These are phyloP conservation scores for Penicilliopsis zonata DNA, from an alignment of 495 filamentous ascomycete species.

Conservation along the genomic window DNA sequence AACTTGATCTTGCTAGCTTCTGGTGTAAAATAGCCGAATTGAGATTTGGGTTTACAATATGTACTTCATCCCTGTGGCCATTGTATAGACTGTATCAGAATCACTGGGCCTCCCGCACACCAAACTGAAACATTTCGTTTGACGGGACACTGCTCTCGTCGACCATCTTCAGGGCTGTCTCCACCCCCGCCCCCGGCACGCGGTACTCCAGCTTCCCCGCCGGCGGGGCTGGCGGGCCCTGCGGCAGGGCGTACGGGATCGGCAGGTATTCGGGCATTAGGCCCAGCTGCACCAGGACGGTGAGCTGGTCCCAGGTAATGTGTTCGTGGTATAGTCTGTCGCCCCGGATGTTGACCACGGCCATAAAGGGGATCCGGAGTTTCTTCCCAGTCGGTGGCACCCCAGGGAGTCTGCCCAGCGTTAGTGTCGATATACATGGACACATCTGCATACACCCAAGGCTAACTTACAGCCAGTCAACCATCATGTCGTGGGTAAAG, in stretches of 20 bases:
- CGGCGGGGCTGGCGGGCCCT: slow-evolving; percentile 18
- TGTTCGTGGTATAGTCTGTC: slow-evolving; percentile 71
- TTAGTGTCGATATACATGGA: slow-evolving; percentile 46
- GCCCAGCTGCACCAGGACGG: slow-evolving; percentile 60
- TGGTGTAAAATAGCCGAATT: too few species aligned
- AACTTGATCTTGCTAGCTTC: too few species aligned
- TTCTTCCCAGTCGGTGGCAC: slow-evolving; percentile 55
- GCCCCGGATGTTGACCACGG: slow-evolving; percentile 64
- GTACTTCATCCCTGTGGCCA: too few species aligned
- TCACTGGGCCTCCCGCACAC: slow-evolving; percentile 15
- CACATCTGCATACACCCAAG: slow-evolving; percentile 21
- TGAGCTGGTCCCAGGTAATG: slow-evolving; percentile 77
- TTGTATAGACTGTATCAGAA: slow-evolving; percentile 3
- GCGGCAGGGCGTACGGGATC: slow-evolving; percentile 41
- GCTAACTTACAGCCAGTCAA: slow-evolving; percentile 53
- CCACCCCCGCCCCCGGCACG: slow-evolving; percentile 55
- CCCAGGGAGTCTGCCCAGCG: slow-evolving; percentile 40
- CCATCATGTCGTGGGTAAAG: slow-evolving; percentile 53
- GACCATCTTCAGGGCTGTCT: slow-evolving; percentile 51
- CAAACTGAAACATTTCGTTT: slow-evolving; percentile 50
- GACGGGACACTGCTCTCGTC: slow-evolving; percentile 45
- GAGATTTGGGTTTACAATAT: too few species aligned
- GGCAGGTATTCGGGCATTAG: slow-evolving; percentile 51
- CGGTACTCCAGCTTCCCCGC: slow-evolving; percentile 45
- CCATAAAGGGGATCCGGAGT: slow-evolving; percentile 57